Conservation (phyloP, 176 grass and related monocot genomes). For the Zoysia japonica region DNA sequence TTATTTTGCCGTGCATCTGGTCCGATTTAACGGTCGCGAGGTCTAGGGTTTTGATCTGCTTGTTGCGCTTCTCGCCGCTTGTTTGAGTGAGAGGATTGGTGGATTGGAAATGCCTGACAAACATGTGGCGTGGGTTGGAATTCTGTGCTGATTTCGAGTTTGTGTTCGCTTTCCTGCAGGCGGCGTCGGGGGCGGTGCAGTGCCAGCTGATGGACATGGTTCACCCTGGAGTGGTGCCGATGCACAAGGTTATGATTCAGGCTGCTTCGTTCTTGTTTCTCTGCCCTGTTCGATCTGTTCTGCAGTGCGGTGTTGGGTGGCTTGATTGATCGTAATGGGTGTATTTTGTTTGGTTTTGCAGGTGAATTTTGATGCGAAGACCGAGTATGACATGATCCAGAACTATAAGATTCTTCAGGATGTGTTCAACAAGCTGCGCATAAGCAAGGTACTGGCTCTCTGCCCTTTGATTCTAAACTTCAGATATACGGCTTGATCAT, state of each 20-base stretch:
- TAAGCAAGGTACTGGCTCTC: constrained; percentile 53
- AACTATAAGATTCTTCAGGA: constrained; percentile 95
- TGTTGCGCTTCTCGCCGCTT: neutral
- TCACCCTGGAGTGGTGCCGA: constrained; percentile 81
- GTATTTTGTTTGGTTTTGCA: constrained; percentile 33
- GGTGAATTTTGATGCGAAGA: constrained; percentile 97
- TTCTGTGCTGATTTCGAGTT: constrained; percentile 10
- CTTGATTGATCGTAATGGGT: neutral
- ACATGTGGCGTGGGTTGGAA: neutral
- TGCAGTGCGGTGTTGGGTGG: neutral
- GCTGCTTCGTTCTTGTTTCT: neutral
- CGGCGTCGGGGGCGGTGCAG: constrained; percentile 85
- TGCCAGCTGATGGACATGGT: constrained; percentile 94
- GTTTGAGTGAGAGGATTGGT: neutral
- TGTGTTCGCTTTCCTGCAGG: constrained; percentile 41
- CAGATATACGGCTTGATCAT: neutral
- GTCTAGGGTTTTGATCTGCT: neutral
- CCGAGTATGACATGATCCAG: constrained; percentile 93
- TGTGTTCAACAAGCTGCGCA: constrained; percentile 79
- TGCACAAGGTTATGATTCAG: constrained; percentile 69
- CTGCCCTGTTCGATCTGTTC: constrained; percentile 1
- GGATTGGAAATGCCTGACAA: neutral
- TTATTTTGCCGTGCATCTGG: neutral
- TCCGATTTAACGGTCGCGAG: neutral
- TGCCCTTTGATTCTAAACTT: neutral